Percentiles rank a stretch among this genome's conserved stretches.
Conservation (phyloP, 2,329 filamentous ascomycete species). For the Gnomoniopsis smithogilvyi region DNA sequence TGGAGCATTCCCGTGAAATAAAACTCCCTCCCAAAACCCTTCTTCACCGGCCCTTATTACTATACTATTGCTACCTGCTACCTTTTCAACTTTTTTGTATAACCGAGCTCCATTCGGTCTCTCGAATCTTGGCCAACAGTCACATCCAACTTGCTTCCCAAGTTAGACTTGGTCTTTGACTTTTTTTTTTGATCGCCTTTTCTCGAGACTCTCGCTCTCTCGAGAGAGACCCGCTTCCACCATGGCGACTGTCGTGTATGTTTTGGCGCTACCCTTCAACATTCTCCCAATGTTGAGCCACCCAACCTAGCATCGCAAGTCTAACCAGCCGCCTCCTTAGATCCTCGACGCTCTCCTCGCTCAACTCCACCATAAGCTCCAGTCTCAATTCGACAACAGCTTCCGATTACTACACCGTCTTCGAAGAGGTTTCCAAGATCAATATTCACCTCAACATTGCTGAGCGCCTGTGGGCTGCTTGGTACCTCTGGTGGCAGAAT, state of each 20-base stretch:
- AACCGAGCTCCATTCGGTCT: not conserved
- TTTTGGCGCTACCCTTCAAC: not conserved
- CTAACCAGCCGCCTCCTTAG: conserved; percentile 14
- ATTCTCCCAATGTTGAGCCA: not conserved
- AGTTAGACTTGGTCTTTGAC: not conserved
- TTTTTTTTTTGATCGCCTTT: not conserved
- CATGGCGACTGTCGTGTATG: conserved; percentile 18
- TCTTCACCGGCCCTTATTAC: not conserved
- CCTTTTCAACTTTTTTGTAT: not conserved
- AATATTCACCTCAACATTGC: conserved; percentile 84
- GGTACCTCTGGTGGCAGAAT: conserved; percentile 98
- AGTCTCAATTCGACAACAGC: conserved; percentile 41
- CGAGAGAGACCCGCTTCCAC: conserved; percentile 2
- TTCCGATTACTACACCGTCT: conserved; percentile 52
- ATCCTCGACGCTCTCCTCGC: conserved; percentile 24
- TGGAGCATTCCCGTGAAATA: not conserved
- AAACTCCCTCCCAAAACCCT: conserved; percentile 10
- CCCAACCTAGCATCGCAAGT: not conserved
- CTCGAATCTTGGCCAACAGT: not conserved
- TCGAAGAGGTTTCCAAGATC: conserved; percentile 63
- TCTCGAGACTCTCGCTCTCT: not conserved
- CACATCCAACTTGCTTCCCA: not conserved
- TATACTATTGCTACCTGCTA: no score
- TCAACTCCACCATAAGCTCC: conserved; percentile 48
- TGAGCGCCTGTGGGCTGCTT: conserved; percentile 89